Evolutionary conservation across 2,329 filamentous ascomycete species (phyloP).

Genomic region (Ascochyta lentis): DNA sequence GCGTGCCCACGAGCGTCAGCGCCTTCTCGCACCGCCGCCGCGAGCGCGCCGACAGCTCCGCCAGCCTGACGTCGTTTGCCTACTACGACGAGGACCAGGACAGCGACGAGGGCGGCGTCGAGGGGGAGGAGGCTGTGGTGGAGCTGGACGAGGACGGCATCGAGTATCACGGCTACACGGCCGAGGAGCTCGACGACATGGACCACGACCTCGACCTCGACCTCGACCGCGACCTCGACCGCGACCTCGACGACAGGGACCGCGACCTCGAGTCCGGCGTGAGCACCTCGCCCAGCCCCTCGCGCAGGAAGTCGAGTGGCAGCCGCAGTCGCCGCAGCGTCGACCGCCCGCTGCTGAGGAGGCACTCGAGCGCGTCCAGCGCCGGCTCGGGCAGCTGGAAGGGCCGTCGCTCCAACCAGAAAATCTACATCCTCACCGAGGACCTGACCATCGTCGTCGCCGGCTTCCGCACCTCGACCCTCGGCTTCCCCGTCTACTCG

Average conservation of each 20-base stretch:
- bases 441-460: conserved; percentile 93
- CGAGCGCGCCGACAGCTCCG: conserved; percentile 78
- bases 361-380: conserved; percentile 74
- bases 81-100: conserved; percentile 81
- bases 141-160: conserved; percentile 38
- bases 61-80: conserved; percentile 72
- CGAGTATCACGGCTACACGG: conserved; percentile 44
- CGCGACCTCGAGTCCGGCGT: conserved; percentile 51
- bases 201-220: conserved; percentile 50
- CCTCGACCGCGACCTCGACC: conserved; percentile 31
- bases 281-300: conserved; percentile 27
- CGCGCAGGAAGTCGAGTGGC: conserved; percentile 68
- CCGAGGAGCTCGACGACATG: conserved; percentile 53
- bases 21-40: conserved; percentile 83
- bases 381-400: conserved; percentile 65
- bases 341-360: conserved; percentile 70
- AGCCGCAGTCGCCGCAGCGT: conserved; percentile 62
- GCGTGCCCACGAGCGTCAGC: conserved; percentile 91
- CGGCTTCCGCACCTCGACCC: conserved; percentile 79
- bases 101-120: conserved; percentile 32
- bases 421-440: conserved; percentile 90
- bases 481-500: conserved; percentile 74
- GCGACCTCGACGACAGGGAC: conserved; percentile 40
- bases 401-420: conserved; percentile 77
- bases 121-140: conserved; percentile 1